These are phyloP conservation scores for Stipa capillata DNA, from an alignment of 176 grass and related monocot species.

Conservation along the genomic window DNA sequence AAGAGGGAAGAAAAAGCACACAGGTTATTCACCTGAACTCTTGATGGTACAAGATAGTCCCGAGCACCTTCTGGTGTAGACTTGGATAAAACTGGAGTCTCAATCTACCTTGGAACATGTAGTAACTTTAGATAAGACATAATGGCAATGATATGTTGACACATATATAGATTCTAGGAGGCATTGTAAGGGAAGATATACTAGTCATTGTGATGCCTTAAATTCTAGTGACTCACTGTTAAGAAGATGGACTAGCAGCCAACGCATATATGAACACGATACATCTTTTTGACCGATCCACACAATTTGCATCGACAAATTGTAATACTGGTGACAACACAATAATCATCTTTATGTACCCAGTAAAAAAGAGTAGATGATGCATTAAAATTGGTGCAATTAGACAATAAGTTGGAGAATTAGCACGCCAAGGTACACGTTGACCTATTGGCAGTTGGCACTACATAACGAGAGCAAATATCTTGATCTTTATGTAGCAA, in stretches of 20 bases:
- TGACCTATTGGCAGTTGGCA: not conserved
- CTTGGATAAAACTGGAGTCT: slow-evolving; percentile 99
- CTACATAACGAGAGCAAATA: not conserved
- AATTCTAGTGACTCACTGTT: not conserved
- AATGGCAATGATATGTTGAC: not conserved
- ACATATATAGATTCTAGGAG: not conserved
- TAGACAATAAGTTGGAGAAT: not conserved
- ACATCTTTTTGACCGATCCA: not conserved
- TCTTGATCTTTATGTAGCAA: not conserved
- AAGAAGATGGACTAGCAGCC: not conserved
- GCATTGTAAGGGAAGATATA: not conserved
- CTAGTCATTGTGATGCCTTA: not conserved
- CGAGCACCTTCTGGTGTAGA: slow-evolving; percentile 97
- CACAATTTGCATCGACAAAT: not conserved
- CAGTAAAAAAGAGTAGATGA: not conserved
- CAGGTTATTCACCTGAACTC: slow-evolving; percentile 81
- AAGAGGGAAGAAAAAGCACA: not conserved
- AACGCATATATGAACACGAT: not conserved
- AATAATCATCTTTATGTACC: not conserved
- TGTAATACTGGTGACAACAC: not conserved
- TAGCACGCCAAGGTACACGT: not conserved
- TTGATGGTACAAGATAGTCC: slow-evolving; percentile 98
- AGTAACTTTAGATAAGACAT: slow-evolving; percentile 36
- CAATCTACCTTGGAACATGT: slow-evolving; percentile 94
- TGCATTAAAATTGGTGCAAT: not conserved